phyloP scores from a whole-genome alignment of 768 basidiomycete species.

The Agrocybe pediades region DNA sequence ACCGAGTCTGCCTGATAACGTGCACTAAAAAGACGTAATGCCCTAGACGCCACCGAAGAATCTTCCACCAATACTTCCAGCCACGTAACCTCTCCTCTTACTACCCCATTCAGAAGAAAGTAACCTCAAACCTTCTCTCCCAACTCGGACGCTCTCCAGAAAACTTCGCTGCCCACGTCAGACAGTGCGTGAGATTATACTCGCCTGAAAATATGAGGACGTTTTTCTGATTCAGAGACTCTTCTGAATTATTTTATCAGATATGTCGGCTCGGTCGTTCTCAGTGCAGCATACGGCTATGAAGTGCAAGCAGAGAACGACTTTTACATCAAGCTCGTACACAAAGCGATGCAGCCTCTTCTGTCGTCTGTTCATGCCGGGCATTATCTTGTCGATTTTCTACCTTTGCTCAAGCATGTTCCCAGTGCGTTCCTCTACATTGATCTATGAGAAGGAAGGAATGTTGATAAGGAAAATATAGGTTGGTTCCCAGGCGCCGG shows the following conservation, averaged over 20 bases:
- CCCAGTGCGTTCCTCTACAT: constrained; percentile 21
- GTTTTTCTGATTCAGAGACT: background rate
- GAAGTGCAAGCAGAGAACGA: constrained; percentile 34
- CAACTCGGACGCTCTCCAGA: constrained; percentile 27
- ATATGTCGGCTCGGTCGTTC: constrained; percentile 32
- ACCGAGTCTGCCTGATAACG: background rate
- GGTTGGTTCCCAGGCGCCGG: constrained; percentile 42
- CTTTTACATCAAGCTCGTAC: constrained; percentile 35
- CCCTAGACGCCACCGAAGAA: constrained; percentile 29
- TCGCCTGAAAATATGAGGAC: too few relatives aligned
- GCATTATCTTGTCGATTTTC: constrained; percentile 39
- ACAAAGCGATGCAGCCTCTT: constrained; percentile 30
- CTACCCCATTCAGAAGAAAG: constrained; percentile 23
- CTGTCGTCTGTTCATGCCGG: constrained; percentile 35
- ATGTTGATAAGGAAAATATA: background rate
- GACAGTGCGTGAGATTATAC: constrained; percentile 23
- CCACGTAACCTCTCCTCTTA: constrained; percentile 28
- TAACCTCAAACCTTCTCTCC: constrained; percentile 23
- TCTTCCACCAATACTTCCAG: constrained; percentile 40
- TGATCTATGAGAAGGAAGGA: background rate
- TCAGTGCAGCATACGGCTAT: constrained; percentile 43
- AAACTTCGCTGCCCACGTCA: constrained; percentile 27
- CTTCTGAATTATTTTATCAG: constrained; percentile 13
- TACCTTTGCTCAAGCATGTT: constrained; percentile 31
- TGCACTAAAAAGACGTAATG: background rate